Percentiles rank a stretch among this genome's conserved stretches.
Evolutionary conservation across 805 yeast genomes (phyloP).

Genomic region (Suhomyces emberorum): DNA sequence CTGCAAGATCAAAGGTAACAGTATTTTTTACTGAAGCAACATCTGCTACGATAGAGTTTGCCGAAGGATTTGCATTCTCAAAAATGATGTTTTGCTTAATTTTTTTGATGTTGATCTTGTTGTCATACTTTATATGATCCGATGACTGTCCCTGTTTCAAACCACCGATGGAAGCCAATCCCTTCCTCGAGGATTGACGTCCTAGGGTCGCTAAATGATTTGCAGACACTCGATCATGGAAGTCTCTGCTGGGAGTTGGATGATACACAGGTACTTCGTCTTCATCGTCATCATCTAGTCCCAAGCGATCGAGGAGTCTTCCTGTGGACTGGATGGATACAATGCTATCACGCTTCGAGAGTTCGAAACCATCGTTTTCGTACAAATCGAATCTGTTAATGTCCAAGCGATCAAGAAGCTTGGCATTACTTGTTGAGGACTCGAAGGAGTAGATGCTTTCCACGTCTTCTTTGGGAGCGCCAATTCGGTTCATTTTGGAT

Average conservation of each 20-base stretch:
- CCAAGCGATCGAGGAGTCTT: conserved; percentile 27
- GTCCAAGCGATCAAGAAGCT: conserved; percentile 38
- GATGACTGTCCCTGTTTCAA: background rate
- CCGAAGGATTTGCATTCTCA: conserved; percentile 21
- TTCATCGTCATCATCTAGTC: conserved; percentile 17
- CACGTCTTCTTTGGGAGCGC: conserved; percentile 18
- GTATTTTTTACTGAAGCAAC: conserved; percentile 8
- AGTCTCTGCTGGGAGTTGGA: background rate
- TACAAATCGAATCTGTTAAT: conserved; percentile 24
- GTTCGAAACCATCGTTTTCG: conserved; percentile 12
- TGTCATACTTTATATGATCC: background rate
- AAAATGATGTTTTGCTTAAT: conserved; percentile 12
- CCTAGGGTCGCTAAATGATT: conserved; percentile 1
- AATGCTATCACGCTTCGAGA: conserved; percentile 15
- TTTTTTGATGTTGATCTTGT: conserved; percentile 4
- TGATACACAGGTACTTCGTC: background rate
- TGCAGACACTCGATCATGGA: background rate
- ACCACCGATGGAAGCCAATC: conserved; percentile 4
- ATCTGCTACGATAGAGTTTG: conserved; percentile 25
- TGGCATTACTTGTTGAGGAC: conserved; percentile 41
- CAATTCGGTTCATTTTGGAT: background rate
- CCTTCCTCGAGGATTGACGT: conserved; percentile 2
- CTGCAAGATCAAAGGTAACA: background rate
- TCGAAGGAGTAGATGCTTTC: conserved; percentile 44
- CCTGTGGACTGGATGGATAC: conserved; percentile 29